Evolutionary conservation across 768 basidiomycete species (phyloP), one percentile per base, ranked within the genome.

Genomic region (Boletus vermiculosoides): DNA sequence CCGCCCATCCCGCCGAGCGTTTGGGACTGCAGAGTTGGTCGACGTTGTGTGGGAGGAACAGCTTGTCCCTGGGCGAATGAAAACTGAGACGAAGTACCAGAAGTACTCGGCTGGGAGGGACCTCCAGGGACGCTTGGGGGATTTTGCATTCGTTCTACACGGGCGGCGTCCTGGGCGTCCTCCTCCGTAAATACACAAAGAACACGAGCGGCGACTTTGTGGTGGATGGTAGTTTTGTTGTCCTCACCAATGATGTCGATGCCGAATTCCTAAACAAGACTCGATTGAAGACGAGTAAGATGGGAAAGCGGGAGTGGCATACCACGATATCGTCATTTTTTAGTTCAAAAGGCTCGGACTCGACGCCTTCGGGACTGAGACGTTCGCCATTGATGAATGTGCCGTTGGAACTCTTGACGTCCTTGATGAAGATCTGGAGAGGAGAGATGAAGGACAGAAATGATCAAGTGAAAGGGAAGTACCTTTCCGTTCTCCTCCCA

Each of bases 161-260:
- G 85, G 2, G 84, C 83, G 36, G 88, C 88, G 45, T 84, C 80
- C 58, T 83, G 85, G 1, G 84, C 88, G 66, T 99, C 97, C 57
- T 92, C 90, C 41, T 93, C 87, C 0, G 80, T 83, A 63, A 96
- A 87, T 5, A 98, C 84, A 64, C 95, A 94, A 52, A 92, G 82
- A 36, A 94, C 94, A 30, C 92, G 90, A 5, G 96, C 94, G 11
- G 97, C 94, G 52, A 98, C 97, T 73, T 99, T 98, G 77, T 98
- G 95, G 74, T 99, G 97, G 48, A 98, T 87, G 55, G 98, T 94
- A 2, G 92, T 95, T 74, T 92, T 92, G 80, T 95, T 97, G 78
- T 99, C 97, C 67, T 99, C 97, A 60, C 92, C 91, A 52, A 97
- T 92, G 60, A 99, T 99, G 76, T 98, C 97, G 66, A 98, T 99